Base-by-base conservation (phyloP, 176 grass and related monocot species). In the Carex scoparia region DNA sequence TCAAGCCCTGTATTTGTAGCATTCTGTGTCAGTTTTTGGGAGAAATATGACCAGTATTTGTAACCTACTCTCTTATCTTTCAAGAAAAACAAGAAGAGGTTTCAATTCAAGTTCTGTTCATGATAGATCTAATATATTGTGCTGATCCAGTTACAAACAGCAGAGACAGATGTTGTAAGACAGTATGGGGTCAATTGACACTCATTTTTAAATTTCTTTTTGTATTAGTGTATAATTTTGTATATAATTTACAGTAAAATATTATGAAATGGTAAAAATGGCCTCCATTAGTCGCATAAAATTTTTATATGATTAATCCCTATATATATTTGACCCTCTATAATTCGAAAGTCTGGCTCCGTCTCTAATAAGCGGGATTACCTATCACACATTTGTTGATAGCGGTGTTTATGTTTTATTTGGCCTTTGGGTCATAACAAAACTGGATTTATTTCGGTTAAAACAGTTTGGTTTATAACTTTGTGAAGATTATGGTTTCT, bases 1-100 rank as follows among this genome's bases (percentile, higher is more conserved):
- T 97, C 91, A 57, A 97, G 85, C 37, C 86, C 94, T 94, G 81
- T 19, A 48, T 31, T 62, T 16, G 60, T 77, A 55, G 0, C 16
- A 13, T 28, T 56, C 28, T 57, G 10, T 56, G 51, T 78, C 10
- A 57, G 48, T 33, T 33, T 57, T 31, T 78, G 51, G 6, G n/a
- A 74, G 44, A 53, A 51, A 14, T 73, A 13, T 73, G 2, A 48
- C 8, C 9, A 40, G 37, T 48, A 72, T 8, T 10, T 67, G 10
- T 9, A 70, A 53, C 9, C 4, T 75, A 7, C 71, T 23, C 1
- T n/a, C 8, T 11, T 13, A 53, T 49, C 19, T 23, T 13, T 75
- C 27, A 53, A 32, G 31, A 13, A 14, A 55, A 76, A 7, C n/a
- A 27, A 33, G 7, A 76, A 77, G 46, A 71, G 37, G 16, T 54